These are phyloP conservation scores for Tetrahymena thermophila DNA, from an alignment of 73 alveolate species.

Conservation along the genomic window DNA sequence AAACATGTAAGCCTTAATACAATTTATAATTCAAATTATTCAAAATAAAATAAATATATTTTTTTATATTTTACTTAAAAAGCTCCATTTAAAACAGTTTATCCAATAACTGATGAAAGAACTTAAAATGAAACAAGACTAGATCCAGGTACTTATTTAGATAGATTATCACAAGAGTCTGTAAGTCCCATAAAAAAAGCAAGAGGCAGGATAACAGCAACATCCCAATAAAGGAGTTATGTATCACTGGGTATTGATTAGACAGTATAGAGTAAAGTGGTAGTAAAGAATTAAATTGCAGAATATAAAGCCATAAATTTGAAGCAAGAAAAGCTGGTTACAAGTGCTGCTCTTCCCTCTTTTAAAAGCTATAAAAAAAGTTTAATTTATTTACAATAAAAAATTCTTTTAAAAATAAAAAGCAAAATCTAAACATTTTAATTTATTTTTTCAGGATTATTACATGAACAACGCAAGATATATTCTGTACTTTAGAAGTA, in stretches of 20 bases:
- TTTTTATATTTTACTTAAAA: neutral
- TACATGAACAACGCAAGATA: conserved; percentile 48
- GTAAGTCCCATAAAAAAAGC: conserved; percentile 4
- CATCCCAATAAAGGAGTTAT: conserved; percentile 31
- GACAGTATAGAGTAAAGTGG: conserved; percentile 19
- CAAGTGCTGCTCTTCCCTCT: conserved; percentile 56
- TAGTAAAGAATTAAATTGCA: conserved; percentile 51
- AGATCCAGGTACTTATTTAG: neutral
- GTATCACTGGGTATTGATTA: conserved; percentile 41
- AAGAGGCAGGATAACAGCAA: conserved; percentile 24
- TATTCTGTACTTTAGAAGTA: conserved; percentile 35
- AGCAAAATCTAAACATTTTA: neutral
- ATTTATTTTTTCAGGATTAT: neutral
- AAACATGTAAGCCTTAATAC: neutral
- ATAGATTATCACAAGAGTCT: neutral
- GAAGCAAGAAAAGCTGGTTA: conserved; percentile 49
- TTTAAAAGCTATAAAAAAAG: neutral
- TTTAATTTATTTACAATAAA: neutral
- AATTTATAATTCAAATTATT: neutral
- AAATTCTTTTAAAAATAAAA: neutral
- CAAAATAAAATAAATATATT: neutral
- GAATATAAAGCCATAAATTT: conserved; percentile 59
- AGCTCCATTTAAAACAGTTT: neutral
- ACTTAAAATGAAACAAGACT: neutral
- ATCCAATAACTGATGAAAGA: conserved; percentile 4